Evolutionary conservation across 176 grass and related monocot genomes (phyloP).

Genomic region (Carex myosuroides): DNA sequence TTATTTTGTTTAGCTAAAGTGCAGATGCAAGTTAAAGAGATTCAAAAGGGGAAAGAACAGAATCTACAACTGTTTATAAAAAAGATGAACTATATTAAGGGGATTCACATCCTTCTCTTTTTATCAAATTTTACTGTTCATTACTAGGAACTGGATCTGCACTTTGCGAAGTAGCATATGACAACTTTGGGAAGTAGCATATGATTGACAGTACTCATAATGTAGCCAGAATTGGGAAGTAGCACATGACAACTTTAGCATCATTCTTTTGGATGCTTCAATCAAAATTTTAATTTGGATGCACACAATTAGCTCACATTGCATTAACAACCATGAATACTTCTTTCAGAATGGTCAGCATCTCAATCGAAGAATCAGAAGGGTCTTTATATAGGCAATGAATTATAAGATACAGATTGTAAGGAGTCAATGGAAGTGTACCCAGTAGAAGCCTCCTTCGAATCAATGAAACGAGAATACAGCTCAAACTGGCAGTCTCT

Average conservation of each 20-base stretch:
- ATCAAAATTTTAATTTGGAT: neutral
- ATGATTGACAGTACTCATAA: neutral
- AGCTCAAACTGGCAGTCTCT: constrained; percentile 73
- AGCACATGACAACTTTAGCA: neutral
- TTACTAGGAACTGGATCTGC: too few species aligned
- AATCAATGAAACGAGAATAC: constrained; percentile 75
- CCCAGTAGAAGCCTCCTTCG: constrained; percentile 71
- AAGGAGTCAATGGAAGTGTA: constrained; percentile 15
- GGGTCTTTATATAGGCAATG: neutral
- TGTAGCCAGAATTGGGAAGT: neutral
- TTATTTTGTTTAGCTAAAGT: too few species aligned
- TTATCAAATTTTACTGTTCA: too few species aligned
- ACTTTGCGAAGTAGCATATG: too few species aligned
- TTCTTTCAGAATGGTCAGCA: neutral
- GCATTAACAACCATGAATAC: neutral
- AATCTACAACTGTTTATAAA: too few species aligned
- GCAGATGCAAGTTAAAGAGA: too few species aligned
- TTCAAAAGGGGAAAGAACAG: too few species aligned
- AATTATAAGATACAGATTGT: neutral
- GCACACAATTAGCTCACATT: neutral
- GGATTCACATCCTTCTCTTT: too few species aligned
- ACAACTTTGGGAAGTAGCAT: too few species aligned
- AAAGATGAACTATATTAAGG: too few species aligned
- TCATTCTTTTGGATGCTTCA: neutral
- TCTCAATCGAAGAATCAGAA: neutral